phyloP scores from a whole-genome alignment of 2,329 filamentous ascomycete species.

The Xylariales sp. region DNA sequence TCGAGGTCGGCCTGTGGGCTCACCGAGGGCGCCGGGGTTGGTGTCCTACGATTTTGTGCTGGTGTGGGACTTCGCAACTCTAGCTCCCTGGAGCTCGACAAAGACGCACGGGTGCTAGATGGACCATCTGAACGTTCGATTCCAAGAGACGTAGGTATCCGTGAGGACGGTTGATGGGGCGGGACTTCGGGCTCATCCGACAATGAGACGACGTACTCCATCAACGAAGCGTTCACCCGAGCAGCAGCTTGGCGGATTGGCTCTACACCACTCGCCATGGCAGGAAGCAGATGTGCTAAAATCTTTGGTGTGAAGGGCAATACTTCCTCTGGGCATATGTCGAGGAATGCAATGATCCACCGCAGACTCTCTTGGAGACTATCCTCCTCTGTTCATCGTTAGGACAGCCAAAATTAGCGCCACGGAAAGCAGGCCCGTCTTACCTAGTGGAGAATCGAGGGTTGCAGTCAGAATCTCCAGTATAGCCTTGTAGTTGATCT shows the following conservation, averaged over 20 bases:
- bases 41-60: slow-evolving; percentile 41
- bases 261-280: slow-evolving; percentile 88
- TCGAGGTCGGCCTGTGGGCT: slow-evolving; percentile 69
- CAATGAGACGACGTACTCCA: slow-evolving; percentile 90
- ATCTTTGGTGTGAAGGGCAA: slow-evolving; percentile 91
- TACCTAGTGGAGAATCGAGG: slow-evolving; percentile 75
- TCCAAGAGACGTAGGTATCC: slow-evolving; percentile 34
- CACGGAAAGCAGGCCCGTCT: slow-evolving; percentile 16
- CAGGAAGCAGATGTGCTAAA: slow-evolving; percentile 84
- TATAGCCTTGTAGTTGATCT: slow-evolving; percentile 88
- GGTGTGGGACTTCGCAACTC: slow-evolving; percentile 50
- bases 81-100: slow-evolving; percentile 49
- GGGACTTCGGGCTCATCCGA: slow-evolving; percentile 60
- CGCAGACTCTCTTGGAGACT: slow-evolving; percentile 84
- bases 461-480: slow-evolving; percentile 88
- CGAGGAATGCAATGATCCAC: slow-evolving; percentile 95
- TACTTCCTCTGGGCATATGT: slow-evolving; percentile 96
- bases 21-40: slow-evolving; percentile 32
- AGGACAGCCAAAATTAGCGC: slow-evolving; percentile 8
- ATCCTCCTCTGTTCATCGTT: slow-evolving; percentile 66
- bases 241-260: slow-evolving; percentile 83
- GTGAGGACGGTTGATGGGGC: slow-evolving; percentile 31
- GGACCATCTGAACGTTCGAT: slow-evolving; percentile 42
- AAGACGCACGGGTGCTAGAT: slow-evolving; percentile 46
- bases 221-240: slow-evolving; percentile 83